Evolutionary conservation across 176 grass and related monocot genomes (phyloP).

Genomic region (Poa pratensis): DNA sequence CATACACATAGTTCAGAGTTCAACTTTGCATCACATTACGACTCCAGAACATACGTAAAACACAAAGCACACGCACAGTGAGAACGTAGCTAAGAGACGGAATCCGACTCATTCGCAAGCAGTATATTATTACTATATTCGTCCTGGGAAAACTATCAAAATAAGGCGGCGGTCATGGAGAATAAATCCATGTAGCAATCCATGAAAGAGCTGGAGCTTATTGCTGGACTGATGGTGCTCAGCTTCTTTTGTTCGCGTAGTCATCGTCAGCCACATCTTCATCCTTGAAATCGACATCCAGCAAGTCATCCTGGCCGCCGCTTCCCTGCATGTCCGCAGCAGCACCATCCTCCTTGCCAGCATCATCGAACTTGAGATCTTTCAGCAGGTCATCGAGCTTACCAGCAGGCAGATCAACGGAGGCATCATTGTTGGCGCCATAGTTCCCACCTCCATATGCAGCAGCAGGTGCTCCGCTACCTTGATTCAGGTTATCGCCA

Average conservation of each 20-base stretch:
- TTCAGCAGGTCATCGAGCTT: conserved; percentile 37
- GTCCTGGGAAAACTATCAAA: neutral
- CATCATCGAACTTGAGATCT: conserved; percentile 44
- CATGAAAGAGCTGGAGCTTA: neutral
- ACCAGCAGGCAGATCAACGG: neutral
- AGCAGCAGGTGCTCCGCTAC: conserved; percentile 2
- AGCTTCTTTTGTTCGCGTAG: conserved; percentile 57
- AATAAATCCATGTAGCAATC: neutral
- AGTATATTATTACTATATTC: neutral
- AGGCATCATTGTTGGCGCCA: neutral
- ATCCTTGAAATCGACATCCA: conserved; percentile 42
- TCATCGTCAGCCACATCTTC: conserved; percentile 44
- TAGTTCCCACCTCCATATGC: conserved; percentile 14
- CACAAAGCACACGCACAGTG: neutral
- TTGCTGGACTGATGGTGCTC: neutral
- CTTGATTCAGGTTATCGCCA: conserved; percentile 28
- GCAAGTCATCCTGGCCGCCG: conserved; percentile 35
- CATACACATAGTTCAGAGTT: neutral
- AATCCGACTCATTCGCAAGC: conserved; percentile 18
- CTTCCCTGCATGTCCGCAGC: neutral
- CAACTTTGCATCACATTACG: neutral
- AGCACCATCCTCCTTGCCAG: conserved; percentile 15
- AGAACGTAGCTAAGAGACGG: neutral
- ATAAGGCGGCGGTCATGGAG: neutral
- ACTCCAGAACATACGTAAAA: neutral